A percentile compares a stretch with the other conserved stretches of the same genome.
Conservation (phyloP, 352 stramenopile species). For the Halophytophthora polymorphica region DNA sequence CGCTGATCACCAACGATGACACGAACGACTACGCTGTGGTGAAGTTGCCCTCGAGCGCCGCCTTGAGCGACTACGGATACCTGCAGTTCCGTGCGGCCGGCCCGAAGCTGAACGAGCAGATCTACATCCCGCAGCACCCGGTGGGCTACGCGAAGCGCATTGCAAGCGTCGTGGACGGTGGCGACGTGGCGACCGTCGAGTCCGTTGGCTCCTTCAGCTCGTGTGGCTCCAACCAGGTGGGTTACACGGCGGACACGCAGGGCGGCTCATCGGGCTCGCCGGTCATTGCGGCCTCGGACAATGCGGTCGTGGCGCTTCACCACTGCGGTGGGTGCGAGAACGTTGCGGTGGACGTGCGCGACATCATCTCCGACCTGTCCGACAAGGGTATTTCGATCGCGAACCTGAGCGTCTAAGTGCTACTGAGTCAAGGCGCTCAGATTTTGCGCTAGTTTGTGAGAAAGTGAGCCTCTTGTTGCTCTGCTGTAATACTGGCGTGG, state of each 20-base stretch:
- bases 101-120: conserved; percentile 41
- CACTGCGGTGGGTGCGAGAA: conserved; percentile 77
- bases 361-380: conserved; percentile 50
- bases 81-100: conserved; percentile 53
- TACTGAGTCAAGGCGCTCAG: too few relatives aligned
- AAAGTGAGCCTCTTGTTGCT: too few relatives aligned
- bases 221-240: conserved; percentile 50
- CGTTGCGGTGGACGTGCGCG: conserved; percentile 46
- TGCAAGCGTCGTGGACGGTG: conserved; percentile 35
- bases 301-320: conserved; percentile 70
- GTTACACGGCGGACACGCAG: conserved; percentile 77
- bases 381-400: too few relatives aligned
- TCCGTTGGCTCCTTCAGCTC: conserved; percentile 31
- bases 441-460: too few relatives aligned
- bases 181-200: conserved; percentile 27
- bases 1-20: conserved; percentile 33
- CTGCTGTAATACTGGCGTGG: too few relatives aligned
- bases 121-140: conserved; percentile 77
- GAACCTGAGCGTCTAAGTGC: too few relatives aligned
- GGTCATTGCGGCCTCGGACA: conserved; percentile 49
- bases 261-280: conserved; percentile 69
- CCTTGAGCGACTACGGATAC: conserved; percentile 35
- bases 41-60: conserved; percentile 30
- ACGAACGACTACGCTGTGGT: conserved; percentile 68
- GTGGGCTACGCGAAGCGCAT: conserved; percentile 60